Base-by-base conservation (phyloP, 2,329 filamentous ascomycete genomes). In the Chaetomium sp. region DNA sequence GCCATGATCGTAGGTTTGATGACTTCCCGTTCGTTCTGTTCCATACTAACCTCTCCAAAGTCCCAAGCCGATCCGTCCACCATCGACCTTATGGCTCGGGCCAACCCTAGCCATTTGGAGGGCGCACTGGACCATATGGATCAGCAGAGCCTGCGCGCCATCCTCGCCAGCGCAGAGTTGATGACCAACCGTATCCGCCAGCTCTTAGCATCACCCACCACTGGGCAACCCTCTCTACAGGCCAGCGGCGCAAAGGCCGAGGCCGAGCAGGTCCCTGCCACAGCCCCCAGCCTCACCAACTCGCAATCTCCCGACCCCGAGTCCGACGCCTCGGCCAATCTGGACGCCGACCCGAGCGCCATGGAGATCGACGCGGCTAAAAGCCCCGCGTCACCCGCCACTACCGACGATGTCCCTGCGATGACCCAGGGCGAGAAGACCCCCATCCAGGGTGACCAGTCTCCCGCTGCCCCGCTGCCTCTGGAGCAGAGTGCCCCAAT, bases 1-100 rank as follows among this genome's bases (percentile, higher is more conserved):
- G 81, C 85, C 60, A 80, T 91, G 68, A 80, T 90, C 68, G 88
- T 90, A 79, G 80, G 87, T 83, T 68, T 63, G 60, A n/a, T 49
- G 21, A 21, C 19, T 23, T 23, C 33, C 7, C 8, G 8, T 6
- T 9, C 29, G 50, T 3, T 42, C 23, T n/a, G 25, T 29, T 25
- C 23, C 53, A 25, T 31, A 47, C 66, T 71, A 54, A 70, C 67
- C 13, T n/a, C 27, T 29, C 51, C 19, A 5, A 38, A 84, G 81
- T 73, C 79, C 31, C 71, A 79, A 62, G 82, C 82, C 25, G 80
- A 81, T 60, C 76, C 79, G 2, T 72, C 71, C 31, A 71, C 82
- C n/a, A 69, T 85, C 27, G 73, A 80, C 9, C 69, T 85, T 60
- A 83, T 85, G 73, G 79, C 82, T n/a, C 79, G 78, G 50, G 78